phyloP scores from a whole-genome alignment of 176 grass and related monocot species.

The Zea mays region Zm-B73-REFERENCE-NAM-5.0 NC_050097.1:234344001-234344500 shows the following conservation, averaged over 20 bases:
- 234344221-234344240: neutral
- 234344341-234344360: neutral
- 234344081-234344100: too few species aligned
- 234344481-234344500: neutral
- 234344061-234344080: too few species aligned
- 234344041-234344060: too few species aligned
- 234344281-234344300: slow-evolving; percentile 20
- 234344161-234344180: too few species aligned
- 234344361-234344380: neutral
- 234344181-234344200: slow-evolving; percentile 4
- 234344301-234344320: neutral
- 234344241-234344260: neutral
- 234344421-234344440: neutral
- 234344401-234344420: slow-evolving; percentile 12
- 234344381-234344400: neutral
- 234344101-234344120: too few species aligned
- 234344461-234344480: neutral
- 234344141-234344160: too few species aligned
- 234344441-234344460: slow-evolving; percentile 2
- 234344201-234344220: slow-evolving; percentile 16
- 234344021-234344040: too few species aligned
- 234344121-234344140: too few species aligned
- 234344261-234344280: neutral
- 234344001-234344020: too few species aligned
- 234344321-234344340: slow-evolving; percentile 8